Base-by-base conservation (phyloP, 768 basidiomycete genomes). In the Mycena leptocephala region DNA sequence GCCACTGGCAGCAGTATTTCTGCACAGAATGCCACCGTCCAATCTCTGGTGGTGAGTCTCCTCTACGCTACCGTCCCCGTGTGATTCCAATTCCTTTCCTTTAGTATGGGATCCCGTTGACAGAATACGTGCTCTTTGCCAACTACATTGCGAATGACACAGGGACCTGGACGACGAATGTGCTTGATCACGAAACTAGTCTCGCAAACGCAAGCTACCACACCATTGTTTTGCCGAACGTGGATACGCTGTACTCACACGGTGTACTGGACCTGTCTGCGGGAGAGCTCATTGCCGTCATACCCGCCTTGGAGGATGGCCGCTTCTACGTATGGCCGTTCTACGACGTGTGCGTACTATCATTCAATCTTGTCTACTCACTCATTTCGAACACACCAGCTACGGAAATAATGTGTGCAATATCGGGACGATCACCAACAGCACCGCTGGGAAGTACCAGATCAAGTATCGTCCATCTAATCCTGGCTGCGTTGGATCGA, bases 21-120 rank as follows among this genome's bases (percentile, higher is more conserved):
- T 89, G 87, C 84, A 24, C 66, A 56, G 18, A n/a, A 1, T 79
- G 79, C 8, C 86, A 88, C 43, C 84, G 80, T 0, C 87, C 87
- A 43, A 84, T 78, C 56, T 39, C 85, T 76, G 43, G 88, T 76
- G 41, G 82, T 77, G 63, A 85, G 22, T 28, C 43, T 33, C 9
- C 5, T 8, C 33, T 20, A 33, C 13, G 43, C 8, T 5, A 18
- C 13, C 46, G 33, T 48, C 30, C 8, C 11, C 13, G 2, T 33
- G 26, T 58, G 24, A n/a, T n/a, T n/a, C 56, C 18, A 9, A 30
- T 58, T 32, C 7, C 11, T 2, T 58, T 28, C 10, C 32, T 24
- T 35, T 26, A 65, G 63, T 65, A 65, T 20, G 63, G 63, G 24
- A 46, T 65, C 7, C 63, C 63, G 6, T 33, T 65, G 41, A 46